Percentiles rank a stretch among this genome's conserved stretches.
Evolutionary conservation across 768 basidiomycete genomes (phyloP).

Genomic region (Lactarius tabidus): DNA sequence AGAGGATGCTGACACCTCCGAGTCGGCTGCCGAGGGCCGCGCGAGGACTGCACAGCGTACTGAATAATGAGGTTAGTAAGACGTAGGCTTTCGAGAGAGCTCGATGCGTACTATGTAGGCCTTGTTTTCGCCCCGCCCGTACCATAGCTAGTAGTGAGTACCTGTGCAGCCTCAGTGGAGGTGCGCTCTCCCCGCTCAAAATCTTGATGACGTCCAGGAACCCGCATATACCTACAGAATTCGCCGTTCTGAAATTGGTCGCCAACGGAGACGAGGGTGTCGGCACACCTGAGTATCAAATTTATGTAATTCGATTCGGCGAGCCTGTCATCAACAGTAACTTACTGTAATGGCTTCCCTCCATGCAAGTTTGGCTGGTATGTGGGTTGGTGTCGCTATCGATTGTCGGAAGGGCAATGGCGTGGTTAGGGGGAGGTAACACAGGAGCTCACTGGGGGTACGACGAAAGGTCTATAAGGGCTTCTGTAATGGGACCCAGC

Average conservation of each 20-base stretch:
- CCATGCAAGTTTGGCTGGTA: constrained; percentile 16
- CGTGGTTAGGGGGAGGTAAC: constrained; percentile 16
- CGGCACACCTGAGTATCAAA: constrained; percentile 28
- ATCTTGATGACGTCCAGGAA: constrained; percentile 25
- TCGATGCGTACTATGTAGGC: constrained; percentile 9
- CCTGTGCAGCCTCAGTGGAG: constrained; percentile 21
- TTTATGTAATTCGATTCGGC: neutral
- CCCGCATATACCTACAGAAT: constrained; percentile 7
- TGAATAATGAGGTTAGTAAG: neutral
- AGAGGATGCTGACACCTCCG: constrained; percentile 24
- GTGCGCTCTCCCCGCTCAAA: constrained; percentile 14
- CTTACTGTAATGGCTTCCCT: constrained; percentile 28
- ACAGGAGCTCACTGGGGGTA: constrained; percentile 11
- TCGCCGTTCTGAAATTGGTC: constrained; percentile 24
- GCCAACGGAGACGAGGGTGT: constrained; percentile 30
- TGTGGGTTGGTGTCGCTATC: constrained; percentile 27
- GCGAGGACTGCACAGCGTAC: constrained; percentile 23
- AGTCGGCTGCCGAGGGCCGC: constrained; percentile 23
- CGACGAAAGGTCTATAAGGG: constrained; percentile 22
- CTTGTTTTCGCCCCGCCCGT: constrained; percentile 17
- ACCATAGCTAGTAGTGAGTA: constrained; percentile 24
- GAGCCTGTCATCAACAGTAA: neutral
- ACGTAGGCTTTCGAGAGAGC: neutral
- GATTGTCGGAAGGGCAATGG: constrained; percentile 24
- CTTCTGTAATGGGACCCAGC: neutral